Evolutionary conservation across 371 early-diverging fungal genomes (phyloP), one percentile per base, ranked within the genome.

Genomic region (Mortierella sp.): DNA sequence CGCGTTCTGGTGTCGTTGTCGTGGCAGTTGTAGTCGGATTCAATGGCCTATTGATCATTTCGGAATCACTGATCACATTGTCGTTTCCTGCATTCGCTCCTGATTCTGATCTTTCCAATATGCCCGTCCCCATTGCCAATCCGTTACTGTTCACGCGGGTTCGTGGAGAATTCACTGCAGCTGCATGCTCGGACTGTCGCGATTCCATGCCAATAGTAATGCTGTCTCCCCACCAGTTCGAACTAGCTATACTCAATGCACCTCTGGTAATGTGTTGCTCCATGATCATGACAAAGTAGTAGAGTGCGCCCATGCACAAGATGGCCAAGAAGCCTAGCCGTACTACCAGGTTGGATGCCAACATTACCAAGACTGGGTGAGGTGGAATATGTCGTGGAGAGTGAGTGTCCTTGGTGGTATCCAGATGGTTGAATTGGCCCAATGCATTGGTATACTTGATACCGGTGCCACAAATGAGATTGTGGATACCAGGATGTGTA

Each of bases 301-400:
- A 56, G 37, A 74, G 57, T 3, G 64, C 68, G 16, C 76, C 76
- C 24, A 74, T 24, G 24, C 67, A 63, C 21, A 74, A 51, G 16
- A 74, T 37, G 0, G 48, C 12, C 55, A 74, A 47, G n/a, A 74
- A 54, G 3, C 37, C 51, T 0, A 60, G 25, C 22, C 68, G 55
- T 14, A 74, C 47, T 61, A 44, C 28, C 31, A 74, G 24, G 34
- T 74, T 74, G 37, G 68, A 63, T 0, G 76, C 55, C n/a, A 61
- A 21, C 41, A 48, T 50, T 25, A 29, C 68, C 19, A 74, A 17
- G 1, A 63, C 31, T 22, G 76, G 68, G 29, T 74, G 68, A 0
- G 63, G 57, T 5, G 45, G 34, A 10, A 60, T 29, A 24, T 50
- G 39, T 9, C 47, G 55, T 19, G 61, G 76, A 12, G 57, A 41